phyloP scores from a whole-genome alignment of 352 stramenopile genomes.

The Pythium brassicae region DNA sequence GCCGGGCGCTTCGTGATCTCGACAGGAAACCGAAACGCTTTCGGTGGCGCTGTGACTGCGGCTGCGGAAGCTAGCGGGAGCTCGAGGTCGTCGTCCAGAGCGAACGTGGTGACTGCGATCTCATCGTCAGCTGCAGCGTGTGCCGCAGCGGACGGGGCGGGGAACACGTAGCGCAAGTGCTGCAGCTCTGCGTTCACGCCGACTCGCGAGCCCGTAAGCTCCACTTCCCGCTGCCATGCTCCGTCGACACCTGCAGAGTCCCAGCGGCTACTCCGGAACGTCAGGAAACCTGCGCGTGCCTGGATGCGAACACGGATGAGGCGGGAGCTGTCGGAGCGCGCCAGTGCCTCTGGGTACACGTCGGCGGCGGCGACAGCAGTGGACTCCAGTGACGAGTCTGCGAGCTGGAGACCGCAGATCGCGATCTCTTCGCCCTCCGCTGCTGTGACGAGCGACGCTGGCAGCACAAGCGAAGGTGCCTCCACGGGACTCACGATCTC shows the following conservation, averaged over 20 bases:
- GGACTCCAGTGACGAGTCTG: not conserved
- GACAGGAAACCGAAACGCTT: not conserved
- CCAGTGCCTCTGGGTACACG: not conserved
- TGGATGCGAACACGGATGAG: constrained; percentile 4
- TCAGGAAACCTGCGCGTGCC: constrained; percentile 6
- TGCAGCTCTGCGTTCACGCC: constrained; percentile 6
- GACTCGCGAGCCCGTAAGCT: constrained; percentile 2
- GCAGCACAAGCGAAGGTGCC: constrained; percentile 7
- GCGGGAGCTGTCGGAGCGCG: not conserved
- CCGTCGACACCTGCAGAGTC: not conserved
- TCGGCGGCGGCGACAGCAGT: not conserved
- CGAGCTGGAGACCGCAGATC: constrained; percentile 11
- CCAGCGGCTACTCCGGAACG: not conserved
- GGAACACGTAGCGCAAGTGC: constrained; percentile 5
- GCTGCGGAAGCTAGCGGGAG: not conserved
- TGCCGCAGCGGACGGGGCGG: not conserved
- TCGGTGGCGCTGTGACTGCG: not conserved
- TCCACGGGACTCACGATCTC: constrained; percentile 2
- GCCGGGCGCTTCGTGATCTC: constrained; percentile 3
- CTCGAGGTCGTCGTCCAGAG: not conserved
- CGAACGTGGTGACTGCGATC: constrained; percentile 5
- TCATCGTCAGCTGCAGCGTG: not conserved
- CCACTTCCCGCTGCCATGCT: constrained; percentile 8
- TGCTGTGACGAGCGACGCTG: constrained; percentile 1
- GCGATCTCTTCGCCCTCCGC: constrained; percentile 3